Conservation (phyloP, 2,329 filamentous ascomycete genomes). For the Fusarium sp. region DNA sequence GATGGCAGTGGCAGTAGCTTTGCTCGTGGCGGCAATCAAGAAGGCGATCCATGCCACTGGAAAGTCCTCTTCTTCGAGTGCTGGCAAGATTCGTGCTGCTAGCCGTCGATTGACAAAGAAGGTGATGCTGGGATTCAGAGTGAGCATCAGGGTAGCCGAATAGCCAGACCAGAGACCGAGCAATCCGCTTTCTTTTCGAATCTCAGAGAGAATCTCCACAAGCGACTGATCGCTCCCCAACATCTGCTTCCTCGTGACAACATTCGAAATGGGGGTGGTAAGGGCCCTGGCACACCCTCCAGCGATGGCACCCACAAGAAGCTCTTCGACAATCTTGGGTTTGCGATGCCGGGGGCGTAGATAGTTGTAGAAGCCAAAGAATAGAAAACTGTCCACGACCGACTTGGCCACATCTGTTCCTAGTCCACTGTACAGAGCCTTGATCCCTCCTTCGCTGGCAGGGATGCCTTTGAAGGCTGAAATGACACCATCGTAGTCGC, state of each 20-base stretch:
- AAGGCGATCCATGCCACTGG: constrained; percentile 57
- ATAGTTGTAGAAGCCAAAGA: constrained; percentile 83
- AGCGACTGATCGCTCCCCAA: constrained; percentile 59
- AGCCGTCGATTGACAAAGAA: constrained; percentile 84
- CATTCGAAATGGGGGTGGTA: constrained; percentile 84
- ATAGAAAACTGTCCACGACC: constrained; percentile 81
- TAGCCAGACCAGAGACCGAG: constrained; percentile 90
- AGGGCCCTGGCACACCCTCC: constrained; percentile 80
- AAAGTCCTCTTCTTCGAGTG: constrained; percentile 58
- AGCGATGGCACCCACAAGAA: constrained; percentile 78
- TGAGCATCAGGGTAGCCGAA: constrained; percentile 81
- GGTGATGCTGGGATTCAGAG: constrained; percentile 87
- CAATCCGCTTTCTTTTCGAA: constrained; percentile 76
- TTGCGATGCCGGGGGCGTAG: constrained; percentile 55
- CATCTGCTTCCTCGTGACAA: constrained; percentile 86
- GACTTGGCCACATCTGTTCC: constrained; percentile 74
- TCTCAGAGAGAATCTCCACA: constrained; percentile 70
- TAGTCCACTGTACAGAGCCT: constrained; percentile 77
- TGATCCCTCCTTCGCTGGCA: constrained; percentile 73
- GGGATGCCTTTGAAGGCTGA: constrained; percentile 81
- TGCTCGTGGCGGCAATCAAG: constrained; percentile 77
- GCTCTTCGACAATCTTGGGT: constrained; percentile 76
- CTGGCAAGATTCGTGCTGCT: constrained; percentile 67
- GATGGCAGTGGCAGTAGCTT: constrained; percentile 78
- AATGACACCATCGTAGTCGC: constrained; percentile 71